phyloP scores from a whole-genome alignment of 257 asterid genomes.

The Thymus mandschuricus region DNA sequence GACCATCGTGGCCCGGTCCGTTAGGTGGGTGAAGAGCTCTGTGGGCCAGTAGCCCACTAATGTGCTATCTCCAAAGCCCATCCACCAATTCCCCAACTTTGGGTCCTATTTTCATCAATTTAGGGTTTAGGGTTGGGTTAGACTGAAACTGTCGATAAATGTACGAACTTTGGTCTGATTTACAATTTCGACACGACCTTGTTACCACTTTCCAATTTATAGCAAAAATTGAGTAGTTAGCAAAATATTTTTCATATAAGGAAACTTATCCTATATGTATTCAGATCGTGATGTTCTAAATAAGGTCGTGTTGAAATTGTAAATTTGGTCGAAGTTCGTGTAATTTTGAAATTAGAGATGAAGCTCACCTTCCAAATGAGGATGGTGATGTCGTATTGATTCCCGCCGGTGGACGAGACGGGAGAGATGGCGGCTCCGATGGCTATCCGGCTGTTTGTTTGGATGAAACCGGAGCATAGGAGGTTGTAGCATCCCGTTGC shows the following conservation, averaged over 20 bases:
- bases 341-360: too few relatives aligned
- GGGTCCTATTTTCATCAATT: constrained; percentile 58
- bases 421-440: constrained; percentile 96
- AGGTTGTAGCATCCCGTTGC: constrained; percentile 95
- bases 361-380: constrained; percentile 84
- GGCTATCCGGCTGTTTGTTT: constrained; percentile 78
- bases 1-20: constrained; percentile 90
- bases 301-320: too few relatives aligned
- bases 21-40: constrained; percentile 77
- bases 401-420: constrained; percentile 49
- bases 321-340: not conserved
- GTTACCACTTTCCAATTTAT: too few relatives aligned
- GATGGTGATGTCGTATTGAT: constrained; percentile 77
- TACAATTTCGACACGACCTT: too few relatives aligned
- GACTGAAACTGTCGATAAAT: not conserved
- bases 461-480: constrained; percentile 84
- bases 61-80: constrained; percentile 82
- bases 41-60: constrained; percentile 96
- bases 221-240: too few relatives aligned
- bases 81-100: constrained; percentile 94
- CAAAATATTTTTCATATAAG: too few relatives aligned
- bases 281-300: too few relatives aligned
- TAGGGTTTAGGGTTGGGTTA: not conserved
- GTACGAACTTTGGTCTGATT: too few relatives aligned
- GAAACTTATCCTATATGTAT: too few relatives aligned